A percentile compares a stretch with the other conserved stretches of the same genome.
phyloP scores from a whole-genome alignment of 352 stramenopile species.

The Elongisporangium prolatum region DNA sequence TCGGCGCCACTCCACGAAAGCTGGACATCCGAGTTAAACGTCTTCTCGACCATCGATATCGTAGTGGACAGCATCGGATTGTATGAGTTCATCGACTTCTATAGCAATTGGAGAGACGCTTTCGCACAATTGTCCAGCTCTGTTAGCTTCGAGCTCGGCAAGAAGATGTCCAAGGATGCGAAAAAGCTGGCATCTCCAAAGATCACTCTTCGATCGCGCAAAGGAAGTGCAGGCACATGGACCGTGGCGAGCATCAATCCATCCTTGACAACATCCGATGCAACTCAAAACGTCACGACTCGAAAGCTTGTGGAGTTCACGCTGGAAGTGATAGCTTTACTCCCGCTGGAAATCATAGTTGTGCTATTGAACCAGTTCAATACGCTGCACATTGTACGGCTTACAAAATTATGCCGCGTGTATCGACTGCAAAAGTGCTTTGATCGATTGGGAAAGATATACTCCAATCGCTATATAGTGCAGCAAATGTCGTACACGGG shows the following conservation, averaged over 20 bases:
- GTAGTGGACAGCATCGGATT: constrained; percentile 39
- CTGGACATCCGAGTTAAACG: constrained; percentile 41
- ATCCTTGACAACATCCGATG: constrained; percentile 6
- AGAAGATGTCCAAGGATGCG: constrained; percentile 39
- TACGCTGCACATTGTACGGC: constrained; percentile 44
- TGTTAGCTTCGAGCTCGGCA: constrained; percentile 37
- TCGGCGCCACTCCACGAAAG: not conserved
- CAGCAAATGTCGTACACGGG: constrained; percentile 54
- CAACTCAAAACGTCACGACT: constrained; percentile 4
- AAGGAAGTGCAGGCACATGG: constrained; percentile 24
- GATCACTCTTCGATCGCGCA: constrained; percentile 24
- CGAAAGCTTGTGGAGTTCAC: constrained; percentile 31
- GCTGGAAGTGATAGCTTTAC: constrained; percentile 42
- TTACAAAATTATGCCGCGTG: constrained; percentile 58
- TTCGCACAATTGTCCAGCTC: constrained; percentile 32
- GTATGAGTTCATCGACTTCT: constrained; percentile 40
- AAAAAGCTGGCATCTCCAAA: constrained; percentile 21
- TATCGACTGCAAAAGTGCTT: constrained; percentile 38
- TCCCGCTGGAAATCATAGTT: constrained; percentile 50
- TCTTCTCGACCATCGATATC: constrained; percentile 32
- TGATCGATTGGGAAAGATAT: constrained; percentile 37
- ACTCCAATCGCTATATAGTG: constrained; percentile 37
- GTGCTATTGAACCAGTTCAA: constrained; percentile 37
- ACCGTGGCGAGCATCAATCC: constrained; percentile 38
- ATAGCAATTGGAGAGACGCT: constrained; percentile 24